Evolutionary conservation across 768 basidiomycete genomes (phyloP).

Genomic region (Galerina marginata): DNA sequence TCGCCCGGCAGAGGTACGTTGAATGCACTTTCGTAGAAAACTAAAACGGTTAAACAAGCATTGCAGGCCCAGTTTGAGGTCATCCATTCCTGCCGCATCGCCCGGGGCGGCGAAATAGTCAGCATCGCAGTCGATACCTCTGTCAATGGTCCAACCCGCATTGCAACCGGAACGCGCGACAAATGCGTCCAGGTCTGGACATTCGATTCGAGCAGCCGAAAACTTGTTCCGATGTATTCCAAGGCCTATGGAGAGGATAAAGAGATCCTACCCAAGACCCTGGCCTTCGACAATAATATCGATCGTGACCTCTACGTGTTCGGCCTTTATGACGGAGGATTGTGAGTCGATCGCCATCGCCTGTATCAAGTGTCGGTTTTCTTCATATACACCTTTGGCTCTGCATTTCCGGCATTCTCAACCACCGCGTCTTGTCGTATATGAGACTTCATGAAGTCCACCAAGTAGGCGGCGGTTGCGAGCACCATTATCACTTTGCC

Average conservation of each 20-base stretch:
- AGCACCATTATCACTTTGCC: background rate
- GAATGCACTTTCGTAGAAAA: background rate
- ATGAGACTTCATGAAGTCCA: too few relatives aligned
- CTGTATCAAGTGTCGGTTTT: too few relatives aligned
- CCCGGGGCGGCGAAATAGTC: background rate
- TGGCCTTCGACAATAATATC: conserved; percentile 8
- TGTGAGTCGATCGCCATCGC: conserved; percentile 9
- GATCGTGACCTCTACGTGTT: conserved; percentile 13
- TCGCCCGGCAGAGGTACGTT: background rate
- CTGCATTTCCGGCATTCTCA: too few relatives aligned
- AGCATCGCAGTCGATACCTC: background rate
- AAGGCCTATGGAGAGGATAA: background rate
- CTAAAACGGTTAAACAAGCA: background rate
- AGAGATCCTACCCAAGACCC: background rate
- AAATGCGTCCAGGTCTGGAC: background rate
- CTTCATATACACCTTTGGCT: too few relatives aligned
- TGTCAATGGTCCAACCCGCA: background rate
- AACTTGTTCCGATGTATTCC: background rate
- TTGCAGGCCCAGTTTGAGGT: background rate
- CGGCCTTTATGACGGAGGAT: conserved; percentile 11
- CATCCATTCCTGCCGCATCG: background rate
- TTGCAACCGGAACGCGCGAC: background rate
- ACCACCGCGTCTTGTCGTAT: too few relatives aligned
- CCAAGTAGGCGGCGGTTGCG: background rate
- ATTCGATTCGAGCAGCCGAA: background rate